Percentiles rank a stretch among this genome's conserved stretches.
phyloP scores from a whole-genome alignment of 805 yeast species.

The Pichia nanzhaoensis region DNA sequence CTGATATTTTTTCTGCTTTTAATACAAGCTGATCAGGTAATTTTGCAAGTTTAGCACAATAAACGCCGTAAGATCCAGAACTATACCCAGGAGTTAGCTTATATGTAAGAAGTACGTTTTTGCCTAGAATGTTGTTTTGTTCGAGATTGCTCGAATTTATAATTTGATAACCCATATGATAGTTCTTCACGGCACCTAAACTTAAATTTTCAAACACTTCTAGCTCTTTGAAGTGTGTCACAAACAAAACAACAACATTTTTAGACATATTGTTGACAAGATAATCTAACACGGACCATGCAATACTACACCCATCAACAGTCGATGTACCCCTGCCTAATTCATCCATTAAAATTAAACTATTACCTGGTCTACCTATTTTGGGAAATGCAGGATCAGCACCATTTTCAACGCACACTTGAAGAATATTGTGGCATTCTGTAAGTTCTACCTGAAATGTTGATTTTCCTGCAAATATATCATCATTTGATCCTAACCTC shows the following conservation, averaged over 20 bases:
- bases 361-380: slow-evolving; percentile 30
- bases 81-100: slow-evolving; percentile 44
- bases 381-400: neutral
- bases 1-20: slow-evolving; percentile 36
- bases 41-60: slow-evolving; percentile 75
- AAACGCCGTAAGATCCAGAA: slow-evolving; percentile 70
- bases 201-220: slow-evolving; percentile 41
- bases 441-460: slow-evolving; percentile 76
- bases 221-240: slow-evolving; percentile 77
- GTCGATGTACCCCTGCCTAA: slow-evolving; percentile 69
- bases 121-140: slow-evolving; percentile 21
- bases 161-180: slow-evolving; percentile 57
- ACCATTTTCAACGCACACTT: slow-evolving; percentile 29
- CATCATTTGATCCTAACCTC: slow-evolving; percentile 80
- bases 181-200: slow-evolving; percentile 41
- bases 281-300: slow-evolving; percentile 62
- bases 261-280: slow-evolving; percentile 33
- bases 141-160: slow-evolving; percentile 4
- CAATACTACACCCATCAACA: slow-evolving; percentile 75
- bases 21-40: slow-evolving; percentile 42
- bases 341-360: slow-evolving; percentile 65
- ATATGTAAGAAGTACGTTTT: slow-evolving; percentile 46
- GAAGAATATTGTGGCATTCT: slow-evolving; percentile 56
- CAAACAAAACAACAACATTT: slow-evolving; percentile 60
- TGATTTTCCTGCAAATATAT: slow-evolving; percentile 66